These are phyloP conservation scores for Annulohypoxylon bovei DNA, from an alignment of 495 filamentous ascomycete genomes.

Conservation along the genomic window DNA sequence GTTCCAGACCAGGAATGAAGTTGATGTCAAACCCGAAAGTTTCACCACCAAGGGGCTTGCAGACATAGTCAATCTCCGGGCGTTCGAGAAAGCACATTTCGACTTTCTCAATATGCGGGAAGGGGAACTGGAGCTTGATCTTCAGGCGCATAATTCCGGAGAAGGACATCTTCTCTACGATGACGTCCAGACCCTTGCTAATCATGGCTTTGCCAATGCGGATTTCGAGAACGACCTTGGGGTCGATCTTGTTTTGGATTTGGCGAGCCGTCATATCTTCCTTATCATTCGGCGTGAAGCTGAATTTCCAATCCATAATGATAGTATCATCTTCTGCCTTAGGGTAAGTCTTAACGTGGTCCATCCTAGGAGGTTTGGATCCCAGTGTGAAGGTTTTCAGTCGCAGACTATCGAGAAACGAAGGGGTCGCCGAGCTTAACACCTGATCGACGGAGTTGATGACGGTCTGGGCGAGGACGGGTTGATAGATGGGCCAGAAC, in stretches of 20 bases:
- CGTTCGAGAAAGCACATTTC: constrained; percentile 86
- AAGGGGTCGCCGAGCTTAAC: constrained; percentile 86
- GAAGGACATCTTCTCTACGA: constrained; percentile 97
- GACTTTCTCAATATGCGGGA: constrained; percentile 92
- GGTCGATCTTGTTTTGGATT: constrained; percentile 93
- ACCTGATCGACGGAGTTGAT: constrained; percentile 96
- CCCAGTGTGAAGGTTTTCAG: constrained; percentile 92
- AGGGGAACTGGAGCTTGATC: constrained; percentile 94
- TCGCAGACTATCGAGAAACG: constrained; percentile 91
- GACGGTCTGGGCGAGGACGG: constrained; percentile 89
- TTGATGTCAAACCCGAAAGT: constrained; percentile 98
- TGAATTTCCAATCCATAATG: constrained; percentile 99
- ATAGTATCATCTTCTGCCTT: constrained; percentile 95
- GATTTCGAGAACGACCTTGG: constrained; percentile 94
- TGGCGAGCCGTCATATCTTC: constrained; percentile 91
- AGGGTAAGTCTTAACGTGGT: constrained; percentile 97
- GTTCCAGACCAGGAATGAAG: constrained; percentile 93
- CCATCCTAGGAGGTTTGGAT: constrained; percentile 92
- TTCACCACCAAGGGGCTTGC: constrained; percentile 96
- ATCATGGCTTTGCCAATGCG: constrained; percentile 93
- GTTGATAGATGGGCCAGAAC: constrained; percentile 99
- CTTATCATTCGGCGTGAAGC: constrained; percentile 95
- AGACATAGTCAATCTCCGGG: constrained; percentile 88
- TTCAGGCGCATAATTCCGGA: constrained; percentile 95
- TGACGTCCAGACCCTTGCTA: constrained; percentile 95